A percentile compares a stretch with the other conserved stretches of the same genome.
phyloP scores from a whole-genome alignment of 495 filamentous ascomycete species.

The Aspergillus taichungensis region DNA sequence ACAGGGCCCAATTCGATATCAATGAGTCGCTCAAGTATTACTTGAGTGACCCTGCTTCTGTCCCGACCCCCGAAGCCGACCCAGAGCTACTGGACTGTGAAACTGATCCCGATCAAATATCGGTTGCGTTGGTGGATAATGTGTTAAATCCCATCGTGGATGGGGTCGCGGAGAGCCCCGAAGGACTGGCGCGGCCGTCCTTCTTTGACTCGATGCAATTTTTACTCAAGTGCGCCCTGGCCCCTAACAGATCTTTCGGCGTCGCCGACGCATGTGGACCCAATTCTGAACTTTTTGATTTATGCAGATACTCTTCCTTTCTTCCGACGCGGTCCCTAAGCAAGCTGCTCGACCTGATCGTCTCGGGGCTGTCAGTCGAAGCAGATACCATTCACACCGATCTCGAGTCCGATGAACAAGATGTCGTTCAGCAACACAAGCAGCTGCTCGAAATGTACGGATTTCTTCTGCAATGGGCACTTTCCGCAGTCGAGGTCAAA shows the following conservation, averaged over 20 bases:
- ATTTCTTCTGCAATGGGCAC: conserved; percentile 90
- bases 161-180: conserved; percentile 82
- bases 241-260: conserved; percentile 41
- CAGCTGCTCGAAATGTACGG: conserved; percentile 88
- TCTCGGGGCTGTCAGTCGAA: conserved; percentile 88
- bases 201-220: conserved; percentile 91
- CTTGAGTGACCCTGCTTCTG: conserved; percentile 75
- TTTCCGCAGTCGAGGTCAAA: conserved; percentile 87
- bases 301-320: conserved; percentile 68
- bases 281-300: conserved; percentile 56
- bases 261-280: conserved; percentile 29
- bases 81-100: conserved; percentile 82
- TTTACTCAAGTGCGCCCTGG: conserved; percentile 86
- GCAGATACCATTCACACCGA: conserved; percentile 80
- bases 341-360: conserved; percentile 88
- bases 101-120: conserved; percentile 77
- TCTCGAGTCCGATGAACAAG: conserved; percentile 84
- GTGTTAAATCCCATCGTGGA: conserved; percentile 91
- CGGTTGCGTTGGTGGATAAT: conserved; percentile 65
- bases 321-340: conserved; percentile 74
- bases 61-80: conserved; percentile 84
- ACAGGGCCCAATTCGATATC: conserved; percentile 75
- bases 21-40: conserved; percentile 94
- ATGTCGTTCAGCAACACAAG: conserved; percentile 76
- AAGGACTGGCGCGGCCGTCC: conserved; percentile 67